Base-by-base conservation (phyloP, 1,139 yeast species). In the Pichia sp. region DNA sequence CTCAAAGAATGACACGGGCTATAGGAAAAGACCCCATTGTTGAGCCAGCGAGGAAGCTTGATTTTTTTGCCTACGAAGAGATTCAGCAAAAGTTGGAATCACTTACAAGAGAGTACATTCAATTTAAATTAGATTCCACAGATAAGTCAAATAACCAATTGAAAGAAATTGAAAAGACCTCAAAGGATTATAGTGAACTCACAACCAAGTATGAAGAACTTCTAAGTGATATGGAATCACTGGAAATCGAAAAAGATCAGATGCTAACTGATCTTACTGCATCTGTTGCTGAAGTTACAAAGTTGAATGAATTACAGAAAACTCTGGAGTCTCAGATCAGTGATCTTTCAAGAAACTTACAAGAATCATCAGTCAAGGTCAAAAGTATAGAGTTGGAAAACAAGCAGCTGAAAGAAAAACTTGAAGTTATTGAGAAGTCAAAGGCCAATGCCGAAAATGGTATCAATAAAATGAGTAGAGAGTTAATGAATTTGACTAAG, bases 391-490 rank as follows among this genome's bases (percentile, higher is more conserved):
- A 75, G 29, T 50, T 61, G 2, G 72, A 74, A 34, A 72, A 75
- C 41, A 61, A 66, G 2, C 70, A 71, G 16, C 63, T 82, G 4
- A 65, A 69, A 13, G 69, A 70, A 0, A 77, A 76, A 46, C 63
- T 83, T 19, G 69, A 70, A 7, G 57, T 64, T 2, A 59, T 76
- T 0, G 75, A 75, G 16, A 70, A 71, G 38, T 81, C 80, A 8
- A 87, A 86, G 63, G 76, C 77, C 31, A 86, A 82, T 59, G 88
- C 93, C 1, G 97, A 92, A 64, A 85, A 82, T 58, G 97, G 96
- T 5, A 85, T 92, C 55, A 92, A 90, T 67, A 90, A 90, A 62
- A 89, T 92, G 96, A 87, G 86, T 57, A 76, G 93, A 47, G 97
- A 90, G 60, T 73, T 92, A 42, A 81, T 90, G 67, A 80, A 79